phyloP scores from a whole-genome alignment of 176 grass and related monocot species.

The Cymbopogon citratus region DNA sequence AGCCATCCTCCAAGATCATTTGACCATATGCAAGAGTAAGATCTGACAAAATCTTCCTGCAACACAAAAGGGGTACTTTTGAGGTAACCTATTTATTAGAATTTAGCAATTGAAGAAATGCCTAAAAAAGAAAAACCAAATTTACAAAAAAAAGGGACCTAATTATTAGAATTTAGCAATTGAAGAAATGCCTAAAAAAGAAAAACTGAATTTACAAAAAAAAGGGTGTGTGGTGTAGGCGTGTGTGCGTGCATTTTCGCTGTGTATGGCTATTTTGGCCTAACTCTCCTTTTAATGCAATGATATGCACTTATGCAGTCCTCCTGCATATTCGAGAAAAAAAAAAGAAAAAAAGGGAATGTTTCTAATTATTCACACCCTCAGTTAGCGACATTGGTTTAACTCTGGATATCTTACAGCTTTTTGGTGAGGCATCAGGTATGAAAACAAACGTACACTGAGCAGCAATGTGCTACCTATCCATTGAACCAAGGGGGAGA shows the following conservation, averaged over 20 bases:
- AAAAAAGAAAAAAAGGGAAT: not conserved
- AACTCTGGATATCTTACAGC: not conserved
- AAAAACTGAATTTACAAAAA: too few species aligned
- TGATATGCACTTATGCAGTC: too few species aligned
- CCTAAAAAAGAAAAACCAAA: not conserved
- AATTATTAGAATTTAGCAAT: too few species aligned
- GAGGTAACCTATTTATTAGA: not conserved
- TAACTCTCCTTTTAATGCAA: too few species aligned
- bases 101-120: not conserved
- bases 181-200: too few species aligned
- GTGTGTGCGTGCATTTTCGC: too few species aligned
- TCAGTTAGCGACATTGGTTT: not conserved
- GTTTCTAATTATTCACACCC: not conserved
- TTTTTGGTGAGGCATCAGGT: not conserved
- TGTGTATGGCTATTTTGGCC: too few species aligned
- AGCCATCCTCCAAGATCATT: conserved; percentile 99
- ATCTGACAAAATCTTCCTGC: conserved; percentile 93
- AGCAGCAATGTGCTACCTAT: not conserved
- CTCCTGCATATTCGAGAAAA: too few species aligned
- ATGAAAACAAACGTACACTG: not conserved
- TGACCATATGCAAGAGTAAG: conserved; percentile 97
- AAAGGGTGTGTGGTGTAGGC: too few species aligned
- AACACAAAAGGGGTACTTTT: conserved; percentile 21
- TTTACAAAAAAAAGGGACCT: not conserved
- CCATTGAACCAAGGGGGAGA: not conserved